Base-by-base conservation (phyloP, 768 basidiomycete genomes). In the Lyophyllum atratum region DNA sequence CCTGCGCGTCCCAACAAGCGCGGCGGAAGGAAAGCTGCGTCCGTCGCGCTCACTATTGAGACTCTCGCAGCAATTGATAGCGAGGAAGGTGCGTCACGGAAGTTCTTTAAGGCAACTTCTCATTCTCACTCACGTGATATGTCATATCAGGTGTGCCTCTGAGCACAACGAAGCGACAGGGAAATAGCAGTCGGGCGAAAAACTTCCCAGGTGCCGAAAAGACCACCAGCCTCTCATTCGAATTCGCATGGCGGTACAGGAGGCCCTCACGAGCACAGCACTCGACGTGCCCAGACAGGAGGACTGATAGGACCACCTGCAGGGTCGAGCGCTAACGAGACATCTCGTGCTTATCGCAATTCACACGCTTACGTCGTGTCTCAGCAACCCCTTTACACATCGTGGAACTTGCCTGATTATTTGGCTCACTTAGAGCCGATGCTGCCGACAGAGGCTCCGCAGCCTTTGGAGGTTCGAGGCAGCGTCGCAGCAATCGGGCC, bases 341-440 rank as follows among this genome's bases (percentile, higher is more conserved):
- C 74, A 57, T 80, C 86, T 52, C 82, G 87, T 57, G 84, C 88
- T 56, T 90, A 90, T 70, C 87, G 85, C 65, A 87, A 87, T 73
- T 85, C 87, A 59, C 90, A 91, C 79, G 87, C 86, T 22, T 90
- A 89, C 68, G 88, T 82, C 45, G 84, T 90, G 50, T 86, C 88
- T 12, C 90, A 91, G 65, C 89, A 91, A 67, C 84, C 88, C 29
- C 75, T 91, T 9, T 84, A 85, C 73, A 92, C 90, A 33, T 87
- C 90, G 49, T 98, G 95, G 95, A 85, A 86, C 55, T 77, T 98
- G 48, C 95, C 95, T 7, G 95, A 98, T 75, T 95, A 97, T 73
- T 82, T 98, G 44, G 84, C 89, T 0, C 92, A 95, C 68, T 85
- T 96, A 59, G 84, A 89, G 62, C 83, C 85, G 64, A 89, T 95